Percentiles rank a stretch among this genome's conserved stretches.
Evolutionary conservation across 352 stramenopile genomes (phyloP).

Genomic region (Pythium monospermum): DNA sequence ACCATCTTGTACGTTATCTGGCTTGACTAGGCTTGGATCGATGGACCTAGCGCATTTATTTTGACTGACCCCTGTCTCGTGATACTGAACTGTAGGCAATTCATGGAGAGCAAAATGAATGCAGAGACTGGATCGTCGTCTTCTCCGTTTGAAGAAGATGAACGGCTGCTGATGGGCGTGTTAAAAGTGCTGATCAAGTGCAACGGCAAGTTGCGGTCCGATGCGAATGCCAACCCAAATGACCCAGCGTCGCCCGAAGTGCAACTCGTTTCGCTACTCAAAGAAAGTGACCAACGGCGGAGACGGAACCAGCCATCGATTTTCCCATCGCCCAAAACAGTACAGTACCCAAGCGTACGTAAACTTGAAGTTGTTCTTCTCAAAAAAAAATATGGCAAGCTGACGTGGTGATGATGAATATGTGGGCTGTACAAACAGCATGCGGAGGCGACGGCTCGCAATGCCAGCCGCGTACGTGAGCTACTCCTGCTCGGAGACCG

Average conservation of each 20-base stretch:
- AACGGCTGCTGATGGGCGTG: constrained; percentile 63
- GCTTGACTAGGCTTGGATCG: not conserved
- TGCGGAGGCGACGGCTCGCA: constrained; percentile 38
- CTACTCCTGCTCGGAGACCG: constrained; percentile 73
- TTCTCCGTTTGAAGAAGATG: constrained; percentile 52
- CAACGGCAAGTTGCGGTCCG: constrained; percentile 70
- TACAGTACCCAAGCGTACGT: constrained; percentile 30
- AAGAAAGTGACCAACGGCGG: constrained; percentile 64
- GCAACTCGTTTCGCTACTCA: constrained; percentile 58
- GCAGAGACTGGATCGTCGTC: constrained; percentile 12
- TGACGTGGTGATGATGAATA: not conserved
- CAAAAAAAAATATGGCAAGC: constrained; percentile 6
- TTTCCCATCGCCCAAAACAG: constrained; percentile 44
- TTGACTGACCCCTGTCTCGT: not conserved
- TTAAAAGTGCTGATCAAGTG: constrained; percentile 69
- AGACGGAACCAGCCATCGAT: constrained; percentile 30
- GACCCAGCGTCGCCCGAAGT: constrained; percentile 61
- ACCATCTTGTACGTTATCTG: constrained; percentile 39
- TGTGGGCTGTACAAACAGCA: constrained; percentile 34
- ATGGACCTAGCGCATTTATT: constrained; percentile 1
- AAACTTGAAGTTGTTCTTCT: too few relatives aligned
- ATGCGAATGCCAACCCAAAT: constrained; percentile 36
- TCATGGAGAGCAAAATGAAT: constrained; percentile 56
- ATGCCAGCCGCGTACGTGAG: constrained; percentile 55
- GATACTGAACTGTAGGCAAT: constrained; percentile 26